phyloP scores from a whole-genome alignment of 176 grass and related monocot species.

The Aechmea fasciata region DNA sequence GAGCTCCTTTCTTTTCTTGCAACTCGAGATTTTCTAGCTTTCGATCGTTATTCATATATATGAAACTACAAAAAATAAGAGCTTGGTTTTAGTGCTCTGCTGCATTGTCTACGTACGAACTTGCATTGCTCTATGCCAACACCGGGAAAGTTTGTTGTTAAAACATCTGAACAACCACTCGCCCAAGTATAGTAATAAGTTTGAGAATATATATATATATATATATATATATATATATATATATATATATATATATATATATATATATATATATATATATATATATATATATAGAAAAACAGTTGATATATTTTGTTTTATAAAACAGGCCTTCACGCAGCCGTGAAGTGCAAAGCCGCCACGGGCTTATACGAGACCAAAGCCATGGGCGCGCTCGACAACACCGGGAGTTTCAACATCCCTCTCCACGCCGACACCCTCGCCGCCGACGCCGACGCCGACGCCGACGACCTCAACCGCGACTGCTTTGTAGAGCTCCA shows the following conservation, averaged over 20 bases:
- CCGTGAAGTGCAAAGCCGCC: constrained; percentile 41
- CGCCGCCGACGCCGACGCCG: constrained; percentile 15
- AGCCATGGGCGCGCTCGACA: constrained; percentile 28
- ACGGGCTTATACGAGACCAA: constrained; percentile 43
- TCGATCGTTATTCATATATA: not conserved
- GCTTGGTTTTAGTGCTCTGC: too few species aligned
- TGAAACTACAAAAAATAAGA: not conserved
- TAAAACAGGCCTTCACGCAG: constrained; percentile 44
- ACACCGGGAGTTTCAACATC: constrained; percentile 38
- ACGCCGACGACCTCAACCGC: constrained; percentile 23
- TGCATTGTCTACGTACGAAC: too few species aligned
- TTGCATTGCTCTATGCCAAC: too few species aligned
- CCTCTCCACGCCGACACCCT: constrained; percentile 23
- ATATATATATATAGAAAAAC: too few species aligned
- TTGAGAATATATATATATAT: too few species aligned
- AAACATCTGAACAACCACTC: too few species aligned
- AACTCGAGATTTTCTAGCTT: not conserved
- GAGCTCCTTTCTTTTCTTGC: not conserved
- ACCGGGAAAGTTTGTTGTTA: too few species aligned
- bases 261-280: too few species aligned
- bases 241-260: too few species aligned
- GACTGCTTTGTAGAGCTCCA: constrained; percentile 62
- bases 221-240: too few species aligned
- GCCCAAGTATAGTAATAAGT: not conserved
- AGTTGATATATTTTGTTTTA: too few species aligned